Evolutionary conservation across 2,329 filamentous ascomycete species (phyloP).

Genomic region (Colletotrichum lupini): DNA sequence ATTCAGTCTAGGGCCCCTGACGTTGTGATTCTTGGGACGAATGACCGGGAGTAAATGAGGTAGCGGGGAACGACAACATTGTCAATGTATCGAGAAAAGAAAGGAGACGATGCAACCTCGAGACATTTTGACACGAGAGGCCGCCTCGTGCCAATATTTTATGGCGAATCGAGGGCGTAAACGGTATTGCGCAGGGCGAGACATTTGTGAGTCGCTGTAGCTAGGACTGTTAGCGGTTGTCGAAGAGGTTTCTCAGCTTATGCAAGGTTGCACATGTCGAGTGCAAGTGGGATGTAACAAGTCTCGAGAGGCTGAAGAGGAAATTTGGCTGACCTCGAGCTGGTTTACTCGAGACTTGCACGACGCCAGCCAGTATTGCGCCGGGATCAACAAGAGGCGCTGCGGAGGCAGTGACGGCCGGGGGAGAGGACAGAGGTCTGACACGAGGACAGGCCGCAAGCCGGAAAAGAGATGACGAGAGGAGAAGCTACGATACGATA

Average conservation of each 20-base stretch:
- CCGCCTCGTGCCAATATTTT: neutral
- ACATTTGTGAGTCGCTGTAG: neutral
- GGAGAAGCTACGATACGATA: slow-evolving; percentile 1
- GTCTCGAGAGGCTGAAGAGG: neutral
- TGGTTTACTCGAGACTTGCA: neutral
- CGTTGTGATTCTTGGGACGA: slow-evolving; percentile 9
- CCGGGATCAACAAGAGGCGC: neutral
- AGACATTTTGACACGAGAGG: slow-evolving; percentile 11
- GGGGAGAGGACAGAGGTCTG: neutral
- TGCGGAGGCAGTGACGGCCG: neutral
- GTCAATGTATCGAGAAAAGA: slow-evolving; percentile 6
- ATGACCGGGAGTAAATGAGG: neutral
- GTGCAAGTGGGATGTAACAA: neutral
- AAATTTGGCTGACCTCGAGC: neutral
- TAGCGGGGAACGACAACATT: slow-evolving; percentile 7
- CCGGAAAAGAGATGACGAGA: neutral
- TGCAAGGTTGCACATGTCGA: neutral
- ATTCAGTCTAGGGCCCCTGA: slow-evolving; percentile 9
- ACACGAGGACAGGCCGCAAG: too few species aligned
- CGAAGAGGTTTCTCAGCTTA: neutral
- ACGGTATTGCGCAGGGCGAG: neutral
- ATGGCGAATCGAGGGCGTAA: neutral
- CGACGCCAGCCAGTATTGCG: neutral
- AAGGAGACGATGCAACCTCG: slow-evolving; percentile 3
- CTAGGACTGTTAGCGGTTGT: neutral